Percentiles rank a stretch among this genome's conserved stretches.
These are phyloP conservation scores for Excoecaria agallocha DNA, from an alignment of 345 rosid species.

Conservation along the genomic window DNA sequence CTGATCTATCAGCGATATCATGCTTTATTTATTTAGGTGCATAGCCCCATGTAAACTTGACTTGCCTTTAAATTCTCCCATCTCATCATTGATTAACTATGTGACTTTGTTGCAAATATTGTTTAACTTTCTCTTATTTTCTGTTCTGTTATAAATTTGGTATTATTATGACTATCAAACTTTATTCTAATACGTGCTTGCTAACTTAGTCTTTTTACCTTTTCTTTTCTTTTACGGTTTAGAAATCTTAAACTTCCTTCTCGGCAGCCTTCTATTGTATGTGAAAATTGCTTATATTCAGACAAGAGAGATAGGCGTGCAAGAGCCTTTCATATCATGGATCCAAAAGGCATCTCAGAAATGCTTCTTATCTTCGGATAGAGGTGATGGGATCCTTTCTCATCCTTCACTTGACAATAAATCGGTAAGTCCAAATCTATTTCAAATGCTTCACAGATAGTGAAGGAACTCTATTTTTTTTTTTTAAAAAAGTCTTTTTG, in stretches of 20 bases:
- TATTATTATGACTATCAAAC: not conserved
- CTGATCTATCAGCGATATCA: not conserved
- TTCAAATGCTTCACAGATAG: not conserved
- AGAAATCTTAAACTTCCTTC: slow-evolving; percentile 92
- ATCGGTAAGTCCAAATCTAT: slow-evolving; percentile 28
- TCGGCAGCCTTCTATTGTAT: slow-evolving; percentile 65
- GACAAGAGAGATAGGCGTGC: slow-evolving; percentile 61
- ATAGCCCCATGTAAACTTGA: not conserved
- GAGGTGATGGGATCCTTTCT: slow-evolving; percentile 35
- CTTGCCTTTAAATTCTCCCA: not conserved
- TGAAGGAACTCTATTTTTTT: not conserved
- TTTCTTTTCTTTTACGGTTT: slow-evolving; percentile 15
- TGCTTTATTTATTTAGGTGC: not conserved
- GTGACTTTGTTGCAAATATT: not conserved
- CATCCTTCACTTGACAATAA: slow-evolving; percentile 55
- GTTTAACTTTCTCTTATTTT: not conserved
- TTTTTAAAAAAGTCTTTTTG: too few species aligned
- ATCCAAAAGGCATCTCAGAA: slow-evolving; percentile 74
- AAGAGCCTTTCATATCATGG: slow-evolving; percentile 88
- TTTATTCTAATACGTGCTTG: not conserved
- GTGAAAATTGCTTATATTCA: slow-evolving; percentile 85
- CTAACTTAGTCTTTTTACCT: not conserved
- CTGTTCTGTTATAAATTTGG: not conserved
- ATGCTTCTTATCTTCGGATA: slow-evolving; percentile 80
- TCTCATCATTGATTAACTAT: not conserved